Percentiles rank a stretch among this genome's conserved stretches.
Evolutionary conservation across 1,139 yeast genomes (phyloP).

Genomic region (Geotrichum candidum): DNA sequence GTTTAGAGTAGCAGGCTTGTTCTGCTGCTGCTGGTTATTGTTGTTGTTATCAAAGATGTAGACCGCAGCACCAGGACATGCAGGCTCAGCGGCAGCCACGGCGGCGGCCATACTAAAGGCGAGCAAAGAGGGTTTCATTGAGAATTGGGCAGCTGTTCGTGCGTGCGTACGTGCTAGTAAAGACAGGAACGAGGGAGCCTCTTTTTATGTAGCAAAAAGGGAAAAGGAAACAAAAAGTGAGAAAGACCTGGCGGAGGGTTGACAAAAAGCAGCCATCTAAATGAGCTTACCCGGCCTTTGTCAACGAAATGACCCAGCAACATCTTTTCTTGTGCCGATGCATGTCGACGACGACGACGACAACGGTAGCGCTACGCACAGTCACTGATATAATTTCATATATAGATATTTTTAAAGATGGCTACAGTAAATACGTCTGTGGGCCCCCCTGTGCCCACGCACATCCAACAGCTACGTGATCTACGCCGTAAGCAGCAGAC

Average conservation of each 20-base stretch:
- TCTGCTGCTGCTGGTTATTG: background rate
- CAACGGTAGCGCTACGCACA: background rate
- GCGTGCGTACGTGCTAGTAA: background rate
- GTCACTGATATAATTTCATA: background rate
- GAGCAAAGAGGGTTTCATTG: constrained; percentile 11
- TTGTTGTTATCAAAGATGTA: constrained; percentile 9
- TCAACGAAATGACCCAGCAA: background rate
- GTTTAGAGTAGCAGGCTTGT: constrained; percentile 13
- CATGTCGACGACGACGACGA: background rate
- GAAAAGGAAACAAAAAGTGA: background rate
- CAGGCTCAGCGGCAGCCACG: constrained; percentile 6
- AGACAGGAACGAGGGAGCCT: constrained; percentile 9
- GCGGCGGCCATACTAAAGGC: constrained; percentile 10
- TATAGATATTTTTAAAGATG: background rate
- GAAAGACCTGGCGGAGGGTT: background rate
- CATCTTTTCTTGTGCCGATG: background rate
- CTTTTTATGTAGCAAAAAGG: background rate
- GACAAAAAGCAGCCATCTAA: background rate
- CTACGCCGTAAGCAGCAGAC: constrained; percentile 1
- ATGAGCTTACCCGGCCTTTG: background rate
- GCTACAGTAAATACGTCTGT: background rate
- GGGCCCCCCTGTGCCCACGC: constrained; percentile 16
- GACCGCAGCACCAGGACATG: constrained; percentile 18
- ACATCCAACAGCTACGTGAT: constrained; percentile 10
- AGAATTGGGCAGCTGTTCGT: constrained; percentile 1